These are phyloP conservation scores for Ampelocalamus luodianensis DNA, from an alignment of 176 grass and related monocot genomes.

Conservation along the genomic window DNA sequence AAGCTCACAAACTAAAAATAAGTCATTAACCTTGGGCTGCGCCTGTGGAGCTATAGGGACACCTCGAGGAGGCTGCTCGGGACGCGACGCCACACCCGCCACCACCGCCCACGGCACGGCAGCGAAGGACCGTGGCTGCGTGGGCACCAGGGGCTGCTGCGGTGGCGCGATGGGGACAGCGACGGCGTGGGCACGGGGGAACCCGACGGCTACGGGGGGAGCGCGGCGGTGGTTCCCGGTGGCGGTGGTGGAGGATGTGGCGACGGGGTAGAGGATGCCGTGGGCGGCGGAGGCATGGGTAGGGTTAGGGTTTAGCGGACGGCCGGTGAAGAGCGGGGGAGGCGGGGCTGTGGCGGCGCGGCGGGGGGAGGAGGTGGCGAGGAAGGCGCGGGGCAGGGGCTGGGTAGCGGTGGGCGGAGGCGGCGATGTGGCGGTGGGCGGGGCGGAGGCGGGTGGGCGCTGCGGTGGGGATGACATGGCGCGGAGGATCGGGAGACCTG, in stretches of 20 bases:
- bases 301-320: constrained; percentile 55
- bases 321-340: constrained; percentile 49
- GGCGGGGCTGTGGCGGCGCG: neutral
- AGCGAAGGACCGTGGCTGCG: constrained; percentile 42
- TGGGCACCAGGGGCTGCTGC: constrained; percentile 24
- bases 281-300: constrained; percentile 29
- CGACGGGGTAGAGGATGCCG: constrained; percentile 45
- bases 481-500: constrained; percentile 8
- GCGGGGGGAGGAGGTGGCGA: constrained; percentile 43
- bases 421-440: constrained; percentile 12
- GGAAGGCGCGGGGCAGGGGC: constrained; percentile 45
- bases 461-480: constrained; percentile 51
- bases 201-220: constrained; percentile 9
- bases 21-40: constrained; percentile 56
- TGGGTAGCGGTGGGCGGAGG: constrained; percentile 37
- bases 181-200: constrained; percentile 50
- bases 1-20: neutral
- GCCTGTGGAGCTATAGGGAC: constrained; percentile 48
- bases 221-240: constrained; percentile 34
- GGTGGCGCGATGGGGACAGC: constrained; percentile 38
- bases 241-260: neutral
- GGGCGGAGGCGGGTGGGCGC: constrained; percentile 16
- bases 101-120: constrained; percentile 34
- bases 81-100: constrained; percentile 21
- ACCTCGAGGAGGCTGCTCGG: constrained; percentile 47